These are phyloP conservation scores for Salix exigua DNA, from an alignment of 345 rosid genomes.

Conservation along the genomic window DNA sequence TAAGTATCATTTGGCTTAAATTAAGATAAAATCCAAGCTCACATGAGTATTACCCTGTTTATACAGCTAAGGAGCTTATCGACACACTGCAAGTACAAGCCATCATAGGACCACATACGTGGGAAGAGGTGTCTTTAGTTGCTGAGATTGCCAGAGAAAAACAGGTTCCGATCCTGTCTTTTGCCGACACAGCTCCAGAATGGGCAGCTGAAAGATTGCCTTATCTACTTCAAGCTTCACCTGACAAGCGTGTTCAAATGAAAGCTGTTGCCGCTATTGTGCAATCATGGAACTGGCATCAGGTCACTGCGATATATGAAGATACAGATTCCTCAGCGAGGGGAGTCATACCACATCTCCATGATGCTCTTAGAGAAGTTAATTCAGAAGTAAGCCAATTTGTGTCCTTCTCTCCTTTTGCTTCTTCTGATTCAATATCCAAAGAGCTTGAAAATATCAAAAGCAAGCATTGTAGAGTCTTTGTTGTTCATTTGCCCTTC, in stretches of 20 bases:
- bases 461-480: constrained; percentile 22
- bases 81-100: constrained; percentile 4
- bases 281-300: constrained; percentile 19
- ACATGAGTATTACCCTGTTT: too few relatives aligned
- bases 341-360: constrained; percentile 9
- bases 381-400: constrained; percentile 6
- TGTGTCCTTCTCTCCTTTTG: constrained; percentile 8
- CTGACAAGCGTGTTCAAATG: constrained; percentile 16
- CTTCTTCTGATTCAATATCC: not conserved
- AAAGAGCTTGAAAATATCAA: constrained; percentile 3
- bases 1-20: not conserved
- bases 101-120: constrained; percentile 24
- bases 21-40: too few relatives aligned
- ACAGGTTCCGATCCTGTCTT: constrained; percentile 21
- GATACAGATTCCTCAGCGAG: constrained; percentile 10
- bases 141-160: constrained; percentile 12
- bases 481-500: constrained; percentile 24
- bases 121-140: constrained; percentile 27
- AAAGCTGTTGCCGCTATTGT: constrained; percentile 25
- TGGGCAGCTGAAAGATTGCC: constrained; percentile 21
- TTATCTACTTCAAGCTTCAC: constrained; percentile 18
- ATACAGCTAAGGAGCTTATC: constrained; percentile 15
- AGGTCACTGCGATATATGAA: constrained; percentile 16
- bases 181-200: constrained; percentile 13
- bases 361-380: constrained; percentile 8